A percentile compares a stretch with the other conserved stretches of the same genome.
Evolutionary conservation across 176 grass and related monocot species (phyloP).

Genomic region (Avena insularis): DNA sequence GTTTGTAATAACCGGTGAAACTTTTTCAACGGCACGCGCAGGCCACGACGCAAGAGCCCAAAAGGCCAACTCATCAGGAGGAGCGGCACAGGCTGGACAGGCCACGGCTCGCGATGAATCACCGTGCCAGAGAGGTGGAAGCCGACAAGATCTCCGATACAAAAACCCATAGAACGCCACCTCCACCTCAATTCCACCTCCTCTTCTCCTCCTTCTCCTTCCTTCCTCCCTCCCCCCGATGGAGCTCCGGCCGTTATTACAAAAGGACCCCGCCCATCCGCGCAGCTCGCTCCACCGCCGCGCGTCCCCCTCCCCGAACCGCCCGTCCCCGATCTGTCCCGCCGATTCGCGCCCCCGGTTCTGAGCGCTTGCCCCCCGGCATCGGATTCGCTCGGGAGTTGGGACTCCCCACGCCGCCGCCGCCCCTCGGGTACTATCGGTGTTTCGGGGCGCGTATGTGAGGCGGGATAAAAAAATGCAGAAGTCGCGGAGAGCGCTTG

Average conservation of each 20-base stretch:
- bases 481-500: conserved; percentile 74
- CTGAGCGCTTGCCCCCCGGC: conserved; percentile 12
- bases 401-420: background rate
- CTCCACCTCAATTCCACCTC: background rate
- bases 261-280: background rate
- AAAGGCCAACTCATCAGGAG: conserved; percentile 24
- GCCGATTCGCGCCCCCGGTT: background rate
- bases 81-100: conserved; percentile 32
- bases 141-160: conserved; percentile 49
- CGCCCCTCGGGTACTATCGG: background rate
- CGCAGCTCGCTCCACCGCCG: background rate
- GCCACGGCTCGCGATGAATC: background rate
- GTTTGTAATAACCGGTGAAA: background rate
- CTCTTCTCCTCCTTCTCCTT: background rate
- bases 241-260: conserved; percentile 62
- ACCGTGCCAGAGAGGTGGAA: conserved; percentile 21
- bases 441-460: conserved; percentile 45
- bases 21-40: background rate
- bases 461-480: conserved; percentile 67
- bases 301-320: conserved; percentile 17
- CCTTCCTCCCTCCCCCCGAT: conserved; percentile 22
- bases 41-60: conserved; percentile 4
- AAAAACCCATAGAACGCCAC: conserved; percentile 17
- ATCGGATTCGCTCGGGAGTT: background rate
- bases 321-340: background rate